Evolutionary conservation across 768 basidiomycete species (phyloP).

Genomic region (Multifurca ochricompacta): DNA sequence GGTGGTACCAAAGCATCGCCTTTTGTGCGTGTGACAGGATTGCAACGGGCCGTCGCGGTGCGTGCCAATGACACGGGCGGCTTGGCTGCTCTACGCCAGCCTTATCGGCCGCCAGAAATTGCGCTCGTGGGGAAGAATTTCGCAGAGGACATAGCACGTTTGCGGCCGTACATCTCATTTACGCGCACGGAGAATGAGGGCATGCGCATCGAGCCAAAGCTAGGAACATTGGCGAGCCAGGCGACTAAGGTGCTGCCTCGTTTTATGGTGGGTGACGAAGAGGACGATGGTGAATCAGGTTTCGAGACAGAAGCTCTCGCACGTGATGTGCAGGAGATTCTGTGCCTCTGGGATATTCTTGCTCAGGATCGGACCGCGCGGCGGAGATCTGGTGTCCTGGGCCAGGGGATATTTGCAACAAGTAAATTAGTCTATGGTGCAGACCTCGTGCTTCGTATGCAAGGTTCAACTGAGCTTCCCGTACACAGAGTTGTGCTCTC

Average conservation of each 20-base stretch:
- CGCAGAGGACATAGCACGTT: conserved; percentile 52
- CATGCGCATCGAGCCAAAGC: conserved; percentile 6
- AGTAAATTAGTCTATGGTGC: conserved; percentile 42
- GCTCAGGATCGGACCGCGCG: conserved; percentile 9
- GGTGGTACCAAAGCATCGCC: conserved; percentile 47
- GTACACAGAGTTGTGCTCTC: conserved; percentile 63
- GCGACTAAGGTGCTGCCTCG: neutral
- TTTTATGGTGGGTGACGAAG: conserved; percentile 16
- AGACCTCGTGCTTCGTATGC: conserved; percentile 49
- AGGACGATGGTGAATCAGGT: conserved; percentile 25
- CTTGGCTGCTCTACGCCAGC: conserved; percentile 76
- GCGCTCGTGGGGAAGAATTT: conserved; percentile 47
- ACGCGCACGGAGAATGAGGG: conserved; percentile 19
- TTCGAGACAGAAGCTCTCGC: conserved; percentile 23
- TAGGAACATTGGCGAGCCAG: neutral
- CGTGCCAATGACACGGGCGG: conserved; percentile 79
- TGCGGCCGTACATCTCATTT: conserved; percentile 51
- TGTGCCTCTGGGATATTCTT: conserved; percentile 23
- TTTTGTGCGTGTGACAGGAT: conserved; percentile 69
- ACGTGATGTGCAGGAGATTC: conserved; percentile 30
- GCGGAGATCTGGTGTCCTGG: neutral
- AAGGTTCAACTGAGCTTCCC: conserved; percentile 38
- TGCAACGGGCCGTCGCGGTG: conserved; percentile 83
- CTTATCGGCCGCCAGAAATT: conserved; percentile 55
- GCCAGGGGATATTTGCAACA: neutral